These are phyloP conservation scores for Vinca major DNA, from an alignment of 305 asterid genomes.

Conservation along the genomic window DNA sequence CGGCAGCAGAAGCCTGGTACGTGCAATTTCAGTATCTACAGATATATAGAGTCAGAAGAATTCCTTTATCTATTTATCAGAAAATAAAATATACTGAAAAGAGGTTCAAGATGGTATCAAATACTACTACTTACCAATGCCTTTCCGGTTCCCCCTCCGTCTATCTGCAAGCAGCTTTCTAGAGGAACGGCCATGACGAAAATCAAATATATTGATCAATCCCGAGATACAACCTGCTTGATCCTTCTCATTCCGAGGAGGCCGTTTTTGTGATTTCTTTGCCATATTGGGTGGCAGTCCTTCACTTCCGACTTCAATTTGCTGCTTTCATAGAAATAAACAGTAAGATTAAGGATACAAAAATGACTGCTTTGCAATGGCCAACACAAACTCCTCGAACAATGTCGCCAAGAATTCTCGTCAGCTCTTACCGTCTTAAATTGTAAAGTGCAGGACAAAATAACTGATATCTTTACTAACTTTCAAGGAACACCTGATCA, in stretches of 20 bases:
- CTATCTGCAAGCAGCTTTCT: conserved; percentile 65
- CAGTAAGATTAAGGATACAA: not conserved
- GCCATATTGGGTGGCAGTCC: conserved; percentile 38
- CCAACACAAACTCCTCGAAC: not conserved
- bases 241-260: conserved; percentile 47
- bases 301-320: conserved; percentile 15
- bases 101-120: not conserved
- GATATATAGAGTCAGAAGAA: conserved; percentile 9
- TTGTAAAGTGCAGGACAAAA: not conserved
- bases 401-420: no score
- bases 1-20: conserved; percentile 19
- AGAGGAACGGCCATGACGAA: conserved; percentile 67
- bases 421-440: not conserved
- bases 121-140: conserved; percentile 43
- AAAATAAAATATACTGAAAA: not conserved
- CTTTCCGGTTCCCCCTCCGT: conserved; percentile 36
- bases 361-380: not conserved
- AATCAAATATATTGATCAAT: conserved; percentile 67
- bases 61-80: not conserved
- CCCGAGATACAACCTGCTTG: conserved; percentile 77
- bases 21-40: conserved; percentile 39
- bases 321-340: conserved; percentile 16
- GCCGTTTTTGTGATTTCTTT: conserved; percentile 57
- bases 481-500: no score
- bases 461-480: not conserved